Base-by-base conservation (phyloP, 805 yeast genomes). In the Yueomyces sinensis region DNA sequence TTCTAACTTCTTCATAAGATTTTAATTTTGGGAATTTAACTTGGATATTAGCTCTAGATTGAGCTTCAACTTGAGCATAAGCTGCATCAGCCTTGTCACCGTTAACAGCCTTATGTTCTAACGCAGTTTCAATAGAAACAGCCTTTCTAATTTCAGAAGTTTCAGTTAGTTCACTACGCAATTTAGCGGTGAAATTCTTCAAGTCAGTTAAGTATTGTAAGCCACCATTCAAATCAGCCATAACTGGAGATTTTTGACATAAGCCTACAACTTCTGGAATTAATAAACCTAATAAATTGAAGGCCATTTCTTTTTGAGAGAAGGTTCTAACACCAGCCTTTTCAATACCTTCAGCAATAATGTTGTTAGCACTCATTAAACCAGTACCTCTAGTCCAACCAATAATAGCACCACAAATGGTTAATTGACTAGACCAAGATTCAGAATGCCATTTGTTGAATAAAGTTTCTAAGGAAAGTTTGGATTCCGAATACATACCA, bases 371-470 rank as follows among this genome's bases (percentile, higher is more conserved):
- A 54, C 86, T 72, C 99, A 91, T 91, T 56, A 91, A 76, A 56
- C 99, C 99, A 40, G 99, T 91, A 63, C 99, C 99, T 72, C 99
- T 83, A 44, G 99, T 91, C 99, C 99, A 91, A 59, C 99, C 99
- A 61, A 91, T 91, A 46, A 91, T 73, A 31, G 98, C 96, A 70
- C 99, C 99, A 63, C 96, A 87, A 41, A 91, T 69, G 39, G 97
- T 91, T 65, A 91, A 76, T 67, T 82, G 91, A 45, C 81, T 67
- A 31, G 80, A 77, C 99, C 99, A 91, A 40, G 86, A 81, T 70
- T 91, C 99, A 32, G 98, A 87, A 63, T 78, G 72, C 98, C 98
- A 91, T 73, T 96, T 82, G 79, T 89, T 89, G 75, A 91, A 86
- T 56, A 91, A 68, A 23, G 97, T 89, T 68, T 91, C 99, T 49